Percentiles rank a stretch among this genome's conserved stretches.
Evolutionary conservation across 2,329 filamentous ascomycete genomes (phyloP).

Genomic region (Achaetomium macrosporum): DNA sequence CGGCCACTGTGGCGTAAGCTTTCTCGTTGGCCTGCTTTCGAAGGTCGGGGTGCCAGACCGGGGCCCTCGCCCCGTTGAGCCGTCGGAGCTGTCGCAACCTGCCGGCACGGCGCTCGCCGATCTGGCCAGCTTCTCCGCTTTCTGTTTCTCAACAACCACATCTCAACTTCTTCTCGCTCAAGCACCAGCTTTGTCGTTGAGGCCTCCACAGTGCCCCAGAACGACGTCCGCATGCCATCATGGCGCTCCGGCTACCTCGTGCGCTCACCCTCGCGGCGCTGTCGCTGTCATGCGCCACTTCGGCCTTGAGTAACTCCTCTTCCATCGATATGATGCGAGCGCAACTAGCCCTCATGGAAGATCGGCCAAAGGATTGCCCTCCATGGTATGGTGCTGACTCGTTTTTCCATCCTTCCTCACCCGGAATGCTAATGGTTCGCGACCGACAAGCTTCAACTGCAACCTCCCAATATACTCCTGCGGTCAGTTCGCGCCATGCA

Average conservation of each 20-base stretch:
- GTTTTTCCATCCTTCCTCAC: slow-evolving; percentile 20
- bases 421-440: slow-evolving; percentile 14
- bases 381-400: slow-evolving; percentile 58
- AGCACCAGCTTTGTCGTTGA: not conserved
- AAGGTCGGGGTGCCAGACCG: not conserved
- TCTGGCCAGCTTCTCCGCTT: slow-evolving; percentile 3
- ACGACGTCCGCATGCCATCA: slow-evolving; percentile 26
- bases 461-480: slow-evolving; percentile 88
- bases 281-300: slow-evolving; percentile 33
- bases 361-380: slow-evolving; percentile 70
- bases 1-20: slow-evolving; percentile 8
- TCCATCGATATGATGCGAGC: slow-evolving; percentile 56
- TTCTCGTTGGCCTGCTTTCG: not conserved
- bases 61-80: slow-evolving; percentile 11
- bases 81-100: slow-evolving; percentile 20
- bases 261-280: slow-evolving; percentile 37
- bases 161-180: not conserved
- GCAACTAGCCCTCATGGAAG: slow-evolving; percentile 64
- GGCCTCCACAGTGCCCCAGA: not conserved
- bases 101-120: slow-evolving; percentile 18
- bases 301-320: slow-evolving; percentile 50
- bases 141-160: not conserved
- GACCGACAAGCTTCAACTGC: slow-evolving; percentile 78
- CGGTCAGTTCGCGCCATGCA: slow-evolving; percentile 84
- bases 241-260: slow-evolving; percentile 36